Evolutionary conservation across 139 green algal genomes (phyloP), one percentile per base, ranked within the genome.

Genomic region (Asterochloris sp.): DNA sequence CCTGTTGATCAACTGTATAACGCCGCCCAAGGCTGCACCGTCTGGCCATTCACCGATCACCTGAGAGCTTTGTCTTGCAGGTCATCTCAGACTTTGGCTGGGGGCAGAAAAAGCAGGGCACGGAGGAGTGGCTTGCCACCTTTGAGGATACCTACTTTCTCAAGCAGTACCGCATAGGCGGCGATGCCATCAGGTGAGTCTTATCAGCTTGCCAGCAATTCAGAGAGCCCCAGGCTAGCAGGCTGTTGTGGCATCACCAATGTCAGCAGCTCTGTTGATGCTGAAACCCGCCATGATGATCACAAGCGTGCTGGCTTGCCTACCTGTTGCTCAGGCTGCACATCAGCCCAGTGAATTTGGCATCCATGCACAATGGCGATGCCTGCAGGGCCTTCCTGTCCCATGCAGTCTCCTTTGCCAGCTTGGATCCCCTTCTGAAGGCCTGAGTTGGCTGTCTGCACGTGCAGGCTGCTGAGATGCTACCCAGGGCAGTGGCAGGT

Each of bases 71-170:
- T 54, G 38, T 54, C 38, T 54, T 54, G 38, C 38, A 54, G 38
- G 19, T 87, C 16, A 69, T 89, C 54, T 83, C 76, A 16, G 87
- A 90, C 81, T 92, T 92, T 85, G 85, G 89, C 0, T 87, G 91
- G 83, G 90, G 87, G 29, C 47, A 47, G 13, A 79, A 84, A 69
- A 78, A 82, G 27, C 82, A 85, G 67, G 62, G 73, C 61, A 78
- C 78, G 0, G 86, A 93, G 78, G 74, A 88, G 61, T 85, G 95
- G 64, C 84, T 94, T n/a, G 80, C 62, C 19, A 80, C 69, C 73
- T 96, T 97, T 77, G 0, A 82, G 61, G 86, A 91, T 69, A 89
- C 89, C 8, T 97, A 95, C 88, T 89, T 78, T 78, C 86, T 95
- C 14, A 89, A 84, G 76, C 88, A 96, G 87, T 84, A 91, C 38